A percentile compares a stretch with the other conserved stretches of the same genome.
phyloP scores from a whole-genome alignment of 805 yeast species.

The Clavispora santaluciae region DNA sequence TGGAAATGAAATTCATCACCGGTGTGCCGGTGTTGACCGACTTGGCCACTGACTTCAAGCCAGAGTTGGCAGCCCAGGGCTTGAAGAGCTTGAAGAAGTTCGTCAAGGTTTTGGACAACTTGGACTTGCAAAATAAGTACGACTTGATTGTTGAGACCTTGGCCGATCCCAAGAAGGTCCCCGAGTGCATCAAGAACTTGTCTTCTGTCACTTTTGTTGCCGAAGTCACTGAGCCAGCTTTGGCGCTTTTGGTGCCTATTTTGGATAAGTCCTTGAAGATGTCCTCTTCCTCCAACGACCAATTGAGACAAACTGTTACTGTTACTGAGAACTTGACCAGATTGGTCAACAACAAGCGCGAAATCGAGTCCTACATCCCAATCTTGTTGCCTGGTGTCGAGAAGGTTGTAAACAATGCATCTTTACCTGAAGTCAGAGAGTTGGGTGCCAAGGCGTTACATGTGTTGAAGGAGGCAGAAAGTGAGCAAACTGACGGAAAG shows the following conservation, averaged over 20 bases:
- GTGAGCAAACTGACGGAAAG: slow-evolving; percentile 60
- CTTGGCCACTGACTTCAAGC: slow-evolving; percentile 91
- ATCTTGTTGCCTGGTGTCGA: slow-evolving; percentile 85
- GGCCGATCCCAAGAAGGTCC: slow-evolving; percentile 85
- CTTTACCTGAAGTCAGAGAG: slow-evolving; percentile 94
- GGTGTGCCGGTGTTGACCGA: slow-evolving; percentile 84
- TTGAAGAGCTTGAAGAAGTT: slow-evolving; percentile 61
- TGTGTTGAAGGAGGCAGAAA: slow-evolving; percentile 79
- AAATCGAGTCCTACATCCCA: slow-evolving; percentile 85
- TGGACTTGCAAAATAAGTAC: slow-evolving; percentile 83
- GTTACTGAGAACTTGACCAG: slow-evolving; percentile 95
- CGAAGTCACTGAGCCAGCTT: slow-evolving; percentile 95
- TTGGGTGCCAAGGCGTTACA: slow-evolving; percentile 80
- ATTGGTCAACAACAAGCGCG: slow-evolving; percentile 88
- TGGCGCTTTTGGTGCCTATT: slow-evolving; percentile 86
- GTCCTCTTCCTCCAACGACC: slow-evolving; percentile 90
- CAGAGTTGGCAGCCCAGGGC: slow-evolving; percentile 88
- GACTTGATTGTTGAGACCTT: slow-evolving; percentile 80
- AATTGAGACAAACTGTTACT: slow-evolving; percentile 92
- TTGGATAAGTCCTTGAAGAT: slow-evolving; percentile 82
- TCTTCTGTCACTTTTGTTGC: slow-evolving; percentile 96
- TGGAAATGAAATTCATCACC: slow-evolving; percentile 74
- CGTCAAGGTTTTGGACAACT: slow-evolving; percentile 82
- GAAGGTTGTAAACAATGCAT: slow-evolving; percentile 83
- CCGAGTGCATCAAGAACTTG: slow-evolving; percentile 81